Conservation (phyloP, 441 rosid genomes). For the Jatropha multifida region DNA sequence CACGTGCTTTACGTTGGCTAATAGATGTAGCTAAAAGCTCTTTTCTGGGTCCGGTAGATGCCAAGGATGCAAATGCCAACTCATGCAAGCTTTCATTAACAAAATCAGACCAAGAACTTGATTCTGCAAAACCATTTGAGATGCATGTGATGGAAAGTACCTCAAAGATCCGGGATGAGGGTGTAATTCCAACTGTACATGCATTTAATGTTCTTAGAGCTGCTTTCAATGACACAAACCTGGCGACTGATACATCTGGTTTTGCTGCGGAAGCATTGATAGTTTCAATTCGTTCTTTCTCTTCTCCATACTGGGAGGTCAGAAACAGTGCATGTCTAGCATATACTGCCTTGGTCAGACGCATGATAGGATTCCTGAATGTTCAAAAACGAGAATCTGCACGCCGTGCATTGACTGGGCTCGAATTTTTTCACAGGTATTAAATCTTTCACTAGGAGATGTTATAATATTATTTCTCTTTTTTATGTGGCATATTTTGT, state of each 20-base stretch:
- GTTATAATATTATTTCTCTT: constrained; percentile 8
- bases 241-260: constrained; percentile 93
- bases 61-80: constrained; percentile 26
- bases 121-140: constrained; percentile 32
- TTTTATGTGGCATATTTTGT: background rate
- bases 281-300: constrained; percentile 74
- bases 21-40: constrained; percentile 70
- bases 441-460: constrained; percentile 22
- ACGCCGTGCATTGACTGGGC: constrained; percentile 83
- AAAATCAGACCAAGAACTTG: constrained; percentile 31
- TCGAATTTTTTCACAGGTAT: constrained; percentile 96
- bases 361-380: constrained; percentile 92
- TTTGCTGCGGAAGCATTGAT: constrained; percentile 94
- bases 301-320: constrained; percentile 98
- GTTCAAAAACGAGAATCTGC: constrained; percentile 89
- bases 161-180: constrained; percentile 93
- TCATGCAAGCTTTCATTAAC: constrained; percentile 28
- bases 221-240: constrained; percentile 92
- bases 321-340: constrained; percentile 95
- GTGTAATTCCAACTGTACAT: constrained; percentile 93
- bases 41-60: constrained; percentile 40
- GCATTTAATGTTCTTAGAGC: constrained; percentile 94
- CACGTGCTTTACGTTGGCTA: constrained; percentile 82
- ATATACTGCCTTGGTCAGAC: constrained; percentile 85
- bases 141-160: constrained; percentile 42